A percentile compares a stretch with the other conserved stretches of the same genome.
Evolutionary conservation across 1,284 basidiomycete species (phyloP).

Genomic region (Cronartium quercuum): DNA sequence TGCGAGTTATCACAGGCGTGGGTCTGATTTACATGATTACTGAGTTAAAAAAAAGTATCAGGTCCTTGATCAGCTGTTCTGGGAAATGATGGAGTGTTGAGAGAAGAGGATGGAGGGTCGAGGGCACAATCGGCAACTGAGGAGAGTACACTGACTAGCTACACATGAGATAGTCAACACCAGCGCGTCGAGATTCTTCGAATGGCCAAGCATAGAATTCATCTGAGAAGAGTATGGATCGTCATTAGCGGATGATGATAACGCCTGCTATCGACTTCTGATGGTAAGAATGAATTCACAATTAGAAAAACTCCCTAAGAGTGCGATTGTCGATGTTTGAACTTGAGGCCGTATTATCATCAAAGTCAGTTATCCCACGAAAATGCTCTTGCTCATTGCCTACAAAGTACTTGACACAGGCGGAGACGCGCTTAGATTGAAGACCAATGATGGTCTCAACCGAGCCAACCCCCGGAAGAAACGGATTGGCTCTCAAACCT

Average conservation of each 20-base stretch:
- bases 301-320: constrained; percentile 39
- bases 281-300: neutral
- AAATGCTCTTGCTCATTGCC: constrained; percentile 48
- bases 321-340: constrained; percentile 47
- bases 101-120: too few species aligned
- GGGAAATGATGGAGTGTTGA: too few species aligned
- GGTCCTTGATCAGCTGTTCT: too few species aligned
- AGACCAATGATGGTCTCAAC: constrained; percentile 44
- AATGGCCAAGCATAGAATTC: constrained; percentile 46
- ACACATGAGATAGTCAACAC: constrained; percentile 45
- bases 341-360: constrained; percentile 23
- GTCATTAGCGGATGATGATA: too few species aligned
- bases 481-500: constrained; percentile 41
- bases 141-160: too few species aligned
- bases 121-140: too few species aligned
- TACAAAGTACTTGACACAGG: constrained; percentile 47
- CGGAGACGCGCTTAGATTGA: constrained; percentile 46
- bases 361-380: constrained; percentile 40
- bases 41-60: too few species aligned
- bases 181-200: constrained; percentile 36
- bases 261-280: too few species aligned
- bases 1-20: constrained; percentile 46
- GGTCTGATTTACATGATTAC: constrained; percentile 46
- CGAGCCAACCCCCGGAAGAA: constrained; percentile 45
- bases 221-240: neutral